Evolutionary conservation across 257 asterid species (phyloP).

Genomic region (Scutellaria galericulata): DNA sequence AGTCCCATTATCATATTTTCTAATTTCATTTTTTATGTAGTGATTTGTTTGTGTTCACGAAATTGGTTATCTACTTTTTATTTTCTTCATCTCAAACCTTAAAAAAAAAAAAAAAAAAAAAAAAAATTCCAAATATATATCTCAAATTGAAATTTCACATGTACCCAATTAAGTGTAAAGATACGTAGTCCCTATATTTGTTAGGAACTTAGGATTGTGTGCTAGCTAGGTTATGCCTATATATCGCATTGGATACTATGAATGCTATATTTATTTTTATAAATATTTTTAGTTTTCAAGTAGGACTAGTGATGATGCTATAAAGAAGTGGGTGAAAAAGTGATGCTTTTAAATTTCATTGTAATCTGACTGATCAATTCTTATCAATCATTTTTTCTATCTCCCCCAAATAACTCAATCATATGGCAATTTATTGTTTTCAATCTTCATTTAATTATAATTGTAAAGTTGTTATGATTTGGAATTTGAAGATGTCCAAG

Average conservation of each 20-base stretch:
- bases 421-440: slow-evolving; percentile 27
- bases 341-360: slow-evolving; percentile 19
- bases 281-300: not conserved
- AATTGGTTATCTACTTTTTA: too few relatives aligned
- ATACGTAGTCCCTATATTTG: not conserved
- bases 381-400: slow-evolving; percentile 33
- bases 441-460: not conserved
- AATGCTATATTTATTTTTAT: too few relatives aligned
- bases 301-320: not conserved
- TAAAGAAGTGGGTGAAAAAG: slow-evolving; percentile 31
- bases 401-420: slow-evolving; percentile 28
- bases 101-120: too few relatives aligned
- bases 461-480: not conserved
- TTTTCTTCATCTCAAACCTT: too few relatives aligned
- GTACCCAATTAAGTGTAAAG: too few relatives aligned
- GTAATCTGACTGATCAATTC: slow-evolving; percentile 22
- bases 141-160: too few relatives aligned
- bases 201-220: not conserved
- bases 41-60: too few relatives aligned
- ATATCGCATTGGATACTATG: slow-evolving; percentile 35
- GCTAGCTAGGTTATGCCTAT: slow-evolving; percentile 16
- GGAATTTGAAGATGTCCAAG: not conserved
- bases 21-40: too few relatives aligned
- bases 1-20: too few relatives aligned
- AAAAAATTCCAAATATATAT: too few relatives aligned